Base-by-base conservation (phyloP, 441 rosid genomes). In the Capsella rubella region DNA sequence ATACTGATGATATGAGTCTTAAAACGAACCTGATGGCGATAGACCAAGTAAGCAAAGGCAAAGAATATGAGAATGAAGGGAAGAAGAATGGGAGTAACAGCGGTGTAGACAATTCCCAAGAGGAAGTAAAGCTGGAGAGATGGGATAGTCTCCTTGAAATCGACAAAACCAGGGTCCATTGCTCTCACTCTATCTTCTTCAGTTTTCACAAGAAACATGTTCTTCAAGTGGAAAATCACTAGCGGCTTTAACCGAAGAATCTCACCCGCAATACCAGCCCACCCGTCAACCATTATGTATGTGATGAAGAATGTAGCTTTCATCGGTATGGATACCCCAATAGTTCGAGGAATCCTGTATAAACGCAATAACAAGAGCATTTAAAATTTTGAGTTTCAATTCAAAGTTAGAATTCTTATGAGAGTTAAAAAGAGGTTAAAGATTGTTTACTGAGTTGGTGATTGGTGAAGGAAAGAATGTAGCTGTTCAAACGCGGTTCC, bases 231-330 rank as follows among this genome's bases (percentile, higher is more conserved):
- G 80, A 85, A 95, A 43, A 95, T 90, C 55, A 95, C 87, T 50
- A 92, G 69, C 0, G 90, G 92, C 84, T 89, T 95, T 77, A 92
- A 28, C 60, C 95, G 90, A 32, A 95, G 93, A 78, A 95, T 95
- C 85, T 95, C 99, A 45, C 91, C 69, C 0, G 99, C 99, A 21
- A 90, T 89, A 42, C 99, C 99, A 70, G 99, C 99, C 97, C 99
- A 90, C 34, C 99, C 99, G 78, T 94, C 99, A 67, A 94, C 89
- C 98, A 94, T 94, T 73, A 94, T 87, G 79, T 87, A 94, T 5
- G 97, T 94, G 65, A 94, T 91, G 67, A 91, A 94, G 82, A 91
- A 94, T 18, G 98, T 94, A 53, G 96, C 97, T 73, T 95, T 92
- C 97, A 92, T 95, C 49, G 97, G 99, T 77, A 95, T 92, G 6